A percentile compares a stretch with the other conserved stretches of the same genome.
phyloP scores from a whole-genome alignment of 306 rosid species.

The Lathyrus oleraceus region DNA sequence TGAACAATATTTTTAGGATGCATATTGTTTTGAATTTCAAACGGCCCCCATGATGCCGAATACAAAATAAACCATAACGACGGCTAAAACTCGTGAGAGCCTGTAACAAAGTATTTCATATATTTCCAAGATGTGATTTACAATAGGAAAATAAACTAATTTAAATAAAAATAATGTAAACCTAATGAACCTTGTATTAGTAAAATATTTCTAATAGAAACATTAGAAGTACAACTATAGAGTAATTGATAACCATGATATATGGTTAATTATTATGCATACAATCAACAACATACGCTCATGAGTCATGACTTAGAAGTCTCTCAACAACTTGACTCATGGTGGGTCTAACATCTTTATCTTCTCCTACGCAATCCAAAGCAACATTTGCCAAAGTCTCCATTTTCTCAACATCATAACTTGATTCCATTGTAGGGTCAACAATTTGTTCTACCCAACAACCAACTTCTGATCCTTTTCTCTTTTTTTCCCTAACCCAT shows the following conservation, averaged over 20 bases:
- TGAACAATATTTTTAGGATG: too few relatives aligned
- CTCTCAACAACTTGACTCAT: background rate
- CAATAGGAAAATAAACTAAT: too few relatives aligned
- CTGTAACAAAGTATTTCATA: too few relatives aligned
- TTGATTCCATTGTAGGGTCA: background rate
- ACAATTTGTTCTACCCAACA: slow-evolving; percentile 11
- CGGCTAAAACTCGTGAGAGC: too few relatives aligned
- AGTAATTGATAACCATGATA: background rate
- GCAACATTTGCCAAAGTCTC: slow-evolving; percentile 8
- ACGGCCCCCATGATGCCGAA: too few relatives aligned
- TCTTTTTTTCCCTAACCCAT: slow-evolving; percentile 21
- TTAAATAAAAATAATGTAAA: too few relatives aligned
- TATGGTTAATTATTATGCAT: background rate
- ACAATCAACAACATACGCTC: background rate
- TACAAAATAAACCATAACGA: too few relatives aligned
- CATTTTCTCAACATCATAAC: background rate
- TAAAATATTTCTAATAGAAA: too few relatives aligned
- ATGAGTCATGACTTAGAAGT: background rate
- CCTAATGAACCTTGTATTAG: too few relatives aligned
- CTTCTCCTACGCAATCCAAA: background rate
- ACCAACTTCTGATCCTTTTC: background rate
- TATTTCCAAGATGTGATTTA: too few relatives aligned
- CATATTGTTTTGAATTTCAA: too few relatives aligned
- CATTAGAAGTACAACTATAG: too few relatives aligned
- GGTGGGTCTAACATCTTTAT: background rate